A percentile compares a stretch with the other conserved stretches of the same genome.
Conservation (phyloP, 208 protist species). For the Wallacemonas sp. region DNA sequence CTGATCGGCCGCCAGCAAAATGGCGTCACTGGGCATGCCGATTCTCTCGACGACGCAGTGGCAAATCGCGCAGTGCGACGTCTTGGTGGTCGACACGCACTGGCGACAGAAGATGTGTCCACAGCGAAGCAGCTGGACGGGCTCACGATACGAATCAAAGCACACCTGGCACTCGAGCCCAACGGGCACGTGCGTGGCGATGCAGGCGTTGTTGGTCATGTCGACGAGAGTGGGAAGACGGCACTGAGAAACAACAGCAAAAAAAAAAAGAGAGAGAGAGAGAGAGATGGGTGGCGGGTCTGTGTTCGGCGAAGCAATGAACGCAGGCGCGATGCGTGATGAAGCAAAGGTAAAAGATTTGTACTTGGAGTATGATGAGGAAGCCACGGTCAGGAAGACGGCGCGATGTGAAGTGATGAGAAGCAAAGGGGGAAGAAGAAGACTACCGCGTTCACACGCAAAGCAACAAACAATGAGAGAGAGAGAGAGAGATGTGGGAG, state of each 20-base stretch:
- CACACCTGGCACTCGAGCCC: constrained; percentile 71
- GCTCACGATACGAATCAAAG: constrained; percentile 66
- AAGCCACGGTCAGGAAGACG: too few relatives aligned
- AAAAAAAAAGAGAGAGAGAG: constrained; percentile 26
- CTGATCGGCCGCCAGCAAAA: constrained; percentile 33
- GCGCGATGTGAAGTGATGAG: too few relatives aligned
- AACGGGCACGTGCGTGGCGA: constrained; percentile 39
- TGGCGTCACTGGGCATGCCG: constrained; percentile 27
- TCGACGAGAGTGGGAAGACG: background rate
- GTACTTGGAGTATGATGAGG: too few relatives aligned
- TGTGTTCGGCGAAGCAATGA: background rate
- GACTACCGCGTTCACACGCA: too few relatives aligned
- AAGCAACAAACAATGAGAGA: too few relatives aligned
- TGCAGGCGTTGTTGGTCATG: constrained; percentile 61
- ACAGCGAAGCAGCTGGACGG: constrained; percentile 65
- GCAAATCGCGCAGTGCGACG: constrained; percentile 52
- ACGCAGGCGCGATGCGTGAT: too few relatives aligned
- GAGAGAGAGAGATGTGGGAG: too few relatives aligned
- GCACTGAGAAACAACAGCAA: background rate
- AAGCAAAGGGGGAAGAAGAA: too few relatives aligned
- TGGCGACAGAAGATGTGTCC: constrained; percentile 75
- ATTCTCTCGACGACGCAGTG: constrained; percentile 31
- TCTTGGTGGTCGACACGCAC: constrained; percentile 41
- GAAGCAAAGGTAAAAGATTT: too few relatives aligned
- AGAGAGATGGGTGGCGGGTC: background rate